These are phyloP conservation scores for Phylloporus rhodoxanthus DNA, from an alignment of 768 basidiomycete genomes.

Conservation along the genomic window DNA sequence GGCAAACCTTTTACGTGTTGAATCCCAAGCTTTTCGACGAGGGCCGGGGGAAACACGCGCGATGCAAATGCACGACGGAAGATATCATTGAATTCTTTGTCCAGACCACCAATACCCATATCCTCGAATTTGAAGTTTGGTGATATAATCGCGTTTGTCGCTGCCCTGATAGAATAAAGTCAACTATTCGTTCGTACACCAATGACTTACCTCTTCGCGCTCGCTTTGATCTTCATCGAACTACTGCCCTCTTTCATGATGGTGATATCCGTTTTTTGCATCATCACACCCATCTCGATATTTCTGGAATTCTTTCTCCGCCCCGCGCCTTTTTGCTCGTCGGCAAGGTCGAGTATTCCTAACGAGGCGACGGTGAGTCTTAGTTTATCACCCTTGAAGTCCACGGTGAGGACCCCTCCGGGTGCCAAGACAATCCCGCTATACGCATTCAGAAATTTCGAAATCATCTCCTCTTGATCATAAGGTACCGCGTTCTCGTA, in stretches of 20 bases:
- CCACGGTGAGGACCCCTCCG: conserved; percentile 73
- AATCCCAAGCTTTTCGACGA: conserved; percentile 97
- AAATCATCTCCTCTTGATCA: conserved; percentile 80
- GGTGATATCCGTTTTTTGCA: conserved; percentile 88
- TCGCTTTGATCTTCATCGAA: conserved; percentile 85
- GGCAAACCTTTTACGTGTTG: conserved; percentile 90
- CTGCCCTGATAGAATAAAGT: conserved; percentile 49
- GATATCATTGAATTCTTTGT: conserved; percentile 90
- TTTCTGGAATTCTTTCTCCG: conserved; percentile 27
- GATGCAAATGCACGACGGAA: conserved; percentile 98
- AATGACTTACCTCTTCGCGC: conserved; percentile 72
- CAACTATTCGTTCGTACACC: neutral
- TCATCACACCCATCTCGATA: conserved; percentile 62
- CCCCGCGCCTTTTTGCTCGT: conserved; percentile 48
- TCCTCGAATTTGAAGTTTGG: conserved; percentile 99
- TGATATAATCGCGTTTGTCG: conserved; percentile 90
- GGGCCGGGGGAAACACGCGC: conserved; percentile 94
- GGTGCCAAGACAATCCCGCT: conserved; percentile 62
- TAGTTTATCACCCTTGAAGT: conserved; percentile 81
- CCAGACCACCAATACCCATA: conserved; percentile 98
- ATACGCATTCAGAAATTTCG: conserved; percentile 70
- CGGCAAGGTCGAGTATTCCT: conserved; percentile 53
- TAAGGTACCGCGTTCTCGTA: conserved; percentile 62
- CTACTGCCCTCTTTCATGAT: conserved; percentile 81
- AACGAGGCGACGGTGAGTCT: conserved; percentile 63